Evolutionary conservation across 768 basidiomycete species (phyloP), one percentile per base, ranked within the genome.

Genomic region (Russula sp.): DNA sequence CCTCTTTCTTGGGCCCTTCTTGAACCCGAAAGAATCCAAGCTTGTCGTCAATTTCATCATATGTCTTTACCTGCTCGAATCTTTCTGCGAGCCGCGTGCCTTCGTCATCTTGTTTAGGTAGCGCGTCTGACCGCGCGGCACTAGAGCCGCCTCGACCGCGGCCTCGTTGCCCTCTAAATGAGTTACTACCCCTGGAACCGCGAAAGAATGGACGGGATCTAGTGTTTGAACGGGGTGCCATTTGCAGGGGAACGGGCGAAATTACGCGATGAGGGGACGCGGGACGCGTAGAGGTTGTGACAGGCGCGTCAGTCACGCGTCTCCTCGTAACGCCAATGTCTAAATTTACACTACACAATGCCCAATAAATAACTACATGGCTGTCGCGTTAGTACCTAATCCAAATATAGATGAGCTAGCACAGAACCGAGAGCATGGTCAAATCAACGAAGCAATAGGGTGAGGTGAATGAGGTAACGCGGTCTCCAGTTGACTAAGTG

Each of bases 31-130:
- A 77, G 74, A 98, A 99, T 0, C 97, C 97, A 20, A 98, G 79
- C 74, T 91, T 92, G 76, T 92, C 93, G 71, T 99, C 97, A 22
- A 98, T 84, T 70, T 96, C 93, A 74, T 98, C 94, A 67, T 77
- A 79, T 20, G 90, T 69, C 38, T 80, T 76, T 6, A 89, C 85
- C 68, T 84, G 85, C 71, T 98, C 95, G 72, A 97, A 95, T 67
- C 85, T 80, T 69, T 96, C 95, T 8, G 86, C 90, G 6, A 89
- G 82, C 57, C 88, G 87, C 1, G 91, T 92, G 16, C 93, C 95
- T 70, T 98, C 95, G 65, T 96, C 94, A 73, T 92, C 92, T 67
- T 92, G 83, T 72, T 83, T 81, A 6, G 84, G 85, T 22, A 78
- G 81, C 24, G 76, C 75, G 24, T 80, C 75, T 38, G 85, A 84